Evolutionary conservation across 2,329 filamentous ascomycete genomes (phyloP).

Genomic region (Colletotrichum viniferum): DNA sequence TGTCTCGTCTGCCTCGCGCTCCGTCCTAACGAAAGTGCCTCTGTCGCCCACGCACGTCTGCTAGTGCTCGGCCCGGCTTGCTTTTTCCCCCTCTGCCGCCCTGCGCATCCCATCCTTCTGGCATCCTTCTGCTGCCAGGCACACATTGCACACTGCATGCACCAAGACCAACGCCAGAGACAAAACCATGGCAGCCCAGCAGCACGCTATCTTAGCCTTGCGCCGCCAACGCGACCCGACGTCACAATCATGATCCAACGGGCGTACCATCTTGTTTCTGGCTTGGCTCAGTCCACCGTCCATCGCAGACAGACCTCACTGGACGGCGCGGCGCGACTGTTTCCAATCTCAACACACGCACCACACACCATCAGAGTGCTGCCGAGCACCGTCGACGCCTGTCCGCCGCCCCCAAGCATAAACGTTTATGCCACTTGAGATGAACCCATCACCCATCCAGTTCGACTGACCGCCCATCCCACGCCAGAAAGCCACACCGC

Average conservation of each 20-base stretch:
- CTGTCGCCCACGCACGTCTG: neutral
- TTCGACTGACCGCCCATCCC: neutral
- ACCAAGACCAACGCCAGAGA: neutral
- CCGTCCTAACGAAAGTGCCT: neutral
- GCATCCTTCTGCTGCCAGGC: neutral
- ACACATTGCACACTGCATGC: neutral
- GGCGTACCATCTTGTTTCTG: neutral
- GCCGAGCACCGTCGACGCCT: neutral
- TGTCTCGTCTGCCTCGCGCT: neutral
- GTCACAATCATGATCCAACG: conserved; percentile 6
- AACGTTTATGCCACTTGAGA: conserved; percentile 7
- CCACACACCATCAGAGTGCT: neutral
- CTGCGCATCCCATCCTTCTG: neutral
- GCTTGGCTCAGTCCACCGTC: conserved; percentile 7
- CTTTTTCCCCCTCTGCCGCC: neutral
- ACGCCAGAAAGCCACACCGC: neutral
- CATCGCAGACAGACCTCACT: neutral
- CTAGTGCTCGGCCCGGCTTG: neutral
- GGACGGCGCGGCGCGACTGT: neutral
- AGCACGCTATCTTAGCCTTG: neutral
- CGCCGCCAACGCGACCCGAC: neutral
- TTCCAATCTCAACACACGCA: neutral
- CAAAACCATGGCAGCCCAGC: neutral
- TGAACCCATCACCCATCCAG: neutral
- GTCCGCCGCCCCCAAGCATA: neutral